phyloP scores from a whole-genome alignment of 768 basidiomycete genomes.

The Kwoniella newhampshirensis region DNA sequence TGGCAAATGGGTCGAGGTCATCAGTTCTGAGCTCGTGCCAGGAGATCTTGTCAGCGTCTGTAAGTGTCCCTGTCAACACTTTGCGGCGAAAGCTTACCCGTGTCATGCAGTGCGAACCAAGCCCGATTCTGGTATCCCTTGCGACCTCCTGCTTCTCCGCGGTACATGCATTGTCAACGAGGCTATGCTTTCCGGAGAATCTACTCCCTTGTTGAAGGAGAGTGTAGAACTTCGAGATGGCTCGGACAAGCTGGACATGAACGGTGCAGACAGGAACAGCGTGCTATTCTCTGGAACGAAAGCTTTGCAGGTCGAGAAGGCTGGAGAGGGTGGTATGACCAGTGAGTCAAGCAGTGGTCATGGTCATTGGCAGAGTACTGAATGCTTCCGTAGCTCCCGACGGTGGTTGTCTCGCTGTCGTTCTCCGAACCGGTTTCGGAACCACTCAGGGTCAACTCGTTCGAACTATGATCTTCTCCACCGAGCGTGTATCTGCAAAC shows the following conservation, averaged over 20 bases:
- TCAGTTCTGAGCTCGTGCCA: conserved; percentile 83
- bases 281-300: conserved; percentile 97
- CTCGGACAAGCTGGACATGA: conserved; percentile 75
- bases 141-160: conserved; percentile 85
- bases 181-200: conserved; percentile 98
- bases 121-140: conserved; percentile 84
- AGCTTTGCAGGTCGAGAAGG: conserved; percentile 74
- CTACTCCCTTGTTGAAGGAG: conserved; percentile 93
- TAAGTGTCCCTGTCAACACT: conserved; percentile 55
- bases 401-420: conserved; percentile 85
- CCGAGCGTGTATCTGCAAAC: conserved; percentile 93
- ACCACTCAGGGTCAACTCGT: conserved; percentile 97
- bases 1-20: conserved; percentile 71
- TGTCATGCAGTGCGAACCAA: conserved; percentile 54
- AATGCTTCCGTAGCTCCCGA: conserved; percentile 64
- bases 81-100: not conserved
- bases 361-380: not conserved
- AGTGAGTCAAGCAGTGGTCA: conserved; percentile 49
- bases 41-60: conserved; percentile 83
- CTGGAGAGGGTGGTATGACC: conserved; percentile 51
- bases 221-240: conserved; percentile 81
- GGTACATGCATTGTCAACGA: conserved; percentile 98
- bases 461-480: conserved; percentile 97
- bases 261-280: conserved; percentile 79
- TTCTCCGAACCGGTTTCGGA: conserved; percentile 93